Base-by-base conservation (phyloP, 2,329 filamentous ascomycete species). In the Colletotrichum trifolii region DNA sequence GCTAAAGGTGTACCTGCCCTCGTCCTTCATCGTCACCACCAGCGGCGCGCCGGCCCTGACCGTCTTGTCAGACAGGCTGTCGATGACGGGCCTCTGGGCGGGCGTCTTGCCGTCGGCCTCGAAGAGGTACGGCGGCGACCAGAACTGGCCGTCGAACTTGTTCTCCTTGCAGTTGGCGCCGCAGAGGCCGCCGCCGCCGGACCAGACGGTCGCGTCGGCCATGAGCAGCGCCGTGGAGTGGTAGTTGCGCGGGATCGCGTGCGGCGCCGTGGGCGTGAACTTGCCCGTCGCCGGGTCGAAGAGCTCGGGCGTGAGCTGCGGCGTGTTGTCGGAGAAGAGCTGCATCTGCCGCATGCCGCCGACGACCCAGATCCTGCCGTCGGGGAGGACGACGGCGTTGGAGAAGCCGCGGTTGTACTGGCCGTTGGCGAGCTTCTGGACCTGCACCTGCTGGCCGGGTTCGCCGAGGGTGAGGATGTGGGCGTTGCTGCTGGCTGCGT, bases 101-200 rank as follows among this genome's bases (percentile, higher is more conserved):
- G 64, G 67, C 4, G 70, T 69, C 12, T 72, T 68, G 7, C 83
- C 83, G 42, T 82, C 47, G 5, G 56, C 43, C 15, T 79, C 81
- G 60, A 86, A 82, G 0, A 88, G 81, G 65, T 88, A 88, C 0
- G 82, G 80, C 1, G 86, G 86, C 4, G 77, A 79, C 72, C 81
- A 88, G 54, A 88, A 82, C 72, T 88, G 81, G 2, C 73, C 83
- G 64, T 88, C 83, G 38, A 78, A 79, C 67, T 88, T 86, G 59
- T 88, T 72, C 57, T 77, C 81, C 60, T 74, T 74, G 62, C 73
- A 77, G 45, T 78, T 74, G 25, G 69, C 79, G 49, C 72, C 72
- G 69, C 85, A 88, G 4, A 88, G 77, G 2, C 85, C 85, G 8
- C 85, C 83, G 12, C 85, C 85, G 9, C 78, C 83, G 15, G 73